These are phyloP conservation scores for Trebouxia sp. DNA, from an alignment of 139 green algal species.

Conservation along the genomic window DNA sequence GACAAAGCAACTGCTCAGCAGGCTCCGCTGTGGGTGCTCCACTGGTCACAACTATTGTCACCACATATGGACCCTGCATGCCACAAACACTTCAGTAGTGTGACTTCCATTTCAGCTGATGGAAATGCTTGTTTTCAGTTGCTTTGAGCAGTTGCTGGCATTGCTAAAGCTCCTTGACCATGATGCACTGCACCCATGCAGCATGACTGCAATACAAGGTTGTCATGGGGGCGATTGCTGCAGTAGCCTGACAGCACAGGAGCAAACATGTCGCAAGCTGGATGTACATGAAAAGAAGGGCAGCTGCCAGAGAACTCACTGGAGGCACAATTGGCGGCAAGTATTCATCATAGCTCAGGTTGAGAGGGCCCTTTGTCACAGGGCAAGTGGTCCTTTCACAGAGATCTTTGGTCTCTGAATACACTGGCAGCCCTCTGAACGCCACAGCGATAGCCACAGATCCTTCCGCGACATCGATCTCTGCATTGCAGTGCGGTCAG, in stretches of 20 bases:
- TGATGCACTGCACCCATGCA: background rate
- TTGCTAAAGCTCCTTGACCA: background rate
- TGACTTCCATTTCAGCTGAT: background rate
- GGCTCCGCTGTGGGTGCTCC: background rate
- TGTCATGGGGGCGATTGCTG: background rate
- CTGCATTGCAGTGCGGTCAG: background rate
- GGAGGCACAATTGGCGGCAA: conserved; percentile 35
- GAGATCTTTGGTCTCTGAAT: conserved; percentile 35
- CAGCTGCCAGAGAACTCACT: background rate
- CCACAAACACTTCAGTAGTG: background rate
- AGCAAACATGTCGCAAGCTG: background rate
- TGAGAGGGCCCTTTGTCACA: conserved; percentile 27
- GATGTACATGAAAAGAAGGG: background rate
- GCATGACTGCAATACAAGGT: background rate
- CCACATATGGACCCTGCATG: conserved; percentile 37
- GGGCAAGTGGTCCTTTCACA: conserved; percentile 43
- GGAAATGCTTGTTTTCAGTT: background rate
- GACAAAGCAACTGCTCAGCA: conserved; percentile 30
- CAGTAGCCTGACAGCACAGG: too few species aligned
- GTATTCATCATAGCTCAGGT: conserved; percentile 31
- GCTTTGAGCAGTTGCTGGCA: background rate
- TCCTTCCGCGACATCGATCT: conserved; percentile 23
- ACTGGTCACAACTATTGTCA: conserved; percentile 24
- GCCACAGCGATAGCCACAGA: conserved; percentile 34
- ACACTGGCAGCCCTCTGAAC: conserved; percentile 43